Percentiles rank a stretch among this genome's conserved stretches.
Conservation (phyloP, 2,329 filamentous ascomycete species). For the Colletotrichum gigasporum region DNA sequence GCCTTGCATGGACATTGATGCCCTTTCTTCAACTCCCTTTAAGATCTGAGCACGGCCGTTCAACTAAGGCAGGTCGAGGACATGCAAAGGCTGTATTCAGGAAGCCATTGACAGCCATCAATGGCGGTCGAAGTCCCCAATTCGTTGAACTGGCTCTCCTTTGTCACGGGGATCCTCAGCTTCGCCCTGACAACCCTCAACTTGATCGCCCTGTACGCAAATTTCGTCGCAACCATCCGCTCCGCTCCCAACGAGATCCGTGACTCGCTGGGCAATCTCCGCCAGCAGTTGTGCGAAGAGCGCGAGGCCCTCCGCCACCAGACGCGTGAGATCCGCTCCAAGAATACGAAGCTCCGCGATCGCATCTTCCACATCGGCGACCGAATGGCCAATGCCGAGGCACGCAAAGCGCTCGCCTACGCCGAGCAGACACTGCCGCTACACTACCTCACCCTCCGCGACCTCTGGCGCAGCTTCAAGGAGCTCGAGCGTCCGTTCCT, state of each 20-base stretch:
- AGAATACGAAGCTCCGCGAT: constrained; percentile 5
- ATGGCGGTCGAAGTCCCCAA: constrained; percentile 25
- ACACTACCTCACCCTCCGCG: constrained; percentile 25
- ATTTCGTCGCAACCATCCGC: constrained; percentile 21
- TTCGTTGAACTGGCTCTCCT: constrained; percentile 27
- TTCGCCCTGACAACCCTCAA: constrained; percentile 26
- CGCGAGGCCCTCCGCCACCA: constrained; percentile 25
- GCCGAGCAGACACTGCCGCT: constrained; percentile 22
- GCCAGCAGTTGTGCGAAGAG: constrained; percentile 26
- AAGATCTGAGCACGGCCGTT: constrained; percentile 6
- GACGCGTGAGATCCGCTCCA: constrained; percentile 18
- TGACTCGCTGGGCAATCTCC: constrained; percentile 23
- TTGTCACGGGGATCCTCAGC: constrained; percentile 25
- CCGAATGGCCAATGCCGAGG: constrained; percentile 1
- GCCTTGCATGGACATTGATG: not conserved
- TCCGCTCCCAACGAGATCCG: constrained; percentile 15
- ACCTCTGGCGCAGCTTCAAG: constrained; percentile 27
- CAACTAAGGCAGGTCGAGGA: too few species aligned
- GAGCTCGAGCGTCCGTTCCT: constrained; percentile 25
- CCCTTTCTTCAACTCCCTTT: not conserved
- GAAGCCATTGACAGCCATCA: not conserved
- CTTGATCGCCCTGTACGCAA: constrained; percentile 24
- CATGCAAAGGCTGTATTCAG: too few species aligned
- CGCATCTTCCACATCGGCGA: not conserved
- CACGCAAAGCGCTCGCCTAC: constrained; percentile 8